Conservation (phyloP, 768 basidiomycete species). For the Crucibulum laeve region DNA sequence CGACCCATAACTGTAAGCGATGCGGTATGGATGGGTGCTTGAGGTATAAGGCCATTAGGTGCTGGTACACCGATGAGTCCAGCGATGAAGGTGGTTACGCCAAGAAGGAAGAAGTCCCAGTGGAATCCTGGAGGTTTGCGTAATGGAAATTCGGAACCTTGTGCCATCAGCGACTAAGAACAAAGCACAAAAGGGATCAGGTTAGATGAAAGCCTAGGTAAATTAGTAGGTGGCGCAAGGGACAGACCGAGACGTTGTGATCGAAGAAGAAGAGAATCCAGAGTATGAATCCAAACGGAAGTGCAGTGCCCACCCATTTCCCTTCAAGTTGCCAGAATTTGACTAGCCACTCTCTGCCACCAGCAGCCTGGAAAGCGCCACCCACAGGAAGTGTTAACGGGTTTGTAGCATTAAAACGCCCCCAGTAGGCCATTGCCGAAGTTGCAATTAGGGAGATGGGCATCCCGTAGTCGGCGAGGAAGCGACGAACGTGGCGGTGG, state of each 20-base stretch:
- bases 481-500: slow-evolving; percentile 68
- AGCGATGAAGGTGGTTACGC: slow-evolving; percentile 84
- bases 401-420: slow-evolving; percentile 57
- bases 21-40: slow-evolving; percentile 90
- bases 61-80: slow-evolving; percentile 85
- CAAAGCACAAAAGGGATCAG: too few relatives aligned
- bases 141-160: slow-evolving; percentile 84
- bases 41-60: slow-evolving; percentile 81
- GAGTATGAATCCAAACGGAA: slow-evolving; percentile 85
- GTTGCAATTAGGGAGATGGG: slow-evolving; percentile 76
- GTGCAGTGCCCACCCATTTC: slow-evolving; percentile 85
- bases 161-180: slow-evolving; percentile 84
- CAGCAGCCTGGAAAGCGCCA: slow-evolving; percentile 65
- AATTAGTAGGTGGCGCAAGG: neutral
- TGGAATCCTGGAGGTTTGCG: slow-evolving; percentile 88
- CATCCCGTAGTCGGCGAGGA: slow-evolving; percentile 89
- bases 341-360: slow-evolving; percentile 78
- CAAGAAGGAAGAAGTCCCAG: slow-evolving; percentile 88
- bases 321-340: slow-evolving; percentile 84
- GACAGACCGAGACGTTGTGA: slow-evolving; percentile 83
- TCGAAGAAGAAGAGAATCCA: slow-evolving; percentile 96
- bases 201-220: slow-evolving; percentile 2
- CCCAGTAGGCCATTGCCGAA: slow-evolving; percentile 86
- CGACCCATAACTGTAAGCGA: slow-evolving; percentile 70
- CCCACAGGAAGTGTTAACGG: slow-evolving; percentile 67